Percentiles rank a stretch among this genome's conserved stretches.
Conservation (phyloP, 805 yeast species). For the Sporopachydermia lactativora region DNA sequence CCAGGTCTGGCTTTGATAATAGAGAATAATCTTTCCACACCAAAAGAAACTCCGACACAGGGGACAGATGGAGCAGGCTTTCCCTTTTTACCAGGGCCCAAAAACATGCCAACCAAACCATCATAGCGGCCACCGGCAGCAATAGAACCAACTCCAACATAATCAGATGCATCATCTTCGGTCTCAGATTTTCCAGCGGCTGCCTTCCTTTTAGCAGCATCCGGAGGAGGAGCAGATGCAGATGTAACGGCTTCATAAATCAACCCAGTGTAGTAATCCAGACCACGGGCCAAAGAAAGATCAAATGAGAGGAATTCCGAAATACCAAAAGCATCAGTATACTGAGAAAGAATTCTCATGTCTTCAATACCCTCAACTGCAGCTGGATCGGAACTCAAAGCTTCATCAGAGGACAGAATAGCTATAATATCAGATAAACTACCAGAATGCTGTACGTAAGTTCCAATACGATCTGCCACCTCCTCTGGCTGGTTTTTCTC, state of each 20-base stretch:
- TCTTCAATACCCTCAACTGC: slow-evolving; percentile 77
- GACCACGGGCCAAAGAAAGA: slow-evolving; percentile 90
- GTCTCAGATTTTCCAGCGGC: slow-evolving; percentile 24
- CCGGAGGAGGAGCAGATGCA: slow-evolving; percentile 89
- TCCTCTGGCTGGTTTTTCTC: slow-evolving; percentile 86
- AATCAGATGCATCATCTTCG: slow-evolving; percentile 88
- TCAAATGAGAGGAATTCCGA: slow-evolving; percentile 62
- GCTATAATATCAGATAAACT: slow-evolving; percentile 45
- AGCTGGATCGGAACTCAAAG: slow-evolving; percentile 45
- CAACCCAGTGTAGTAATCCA: slow-evolving; percentile 94
- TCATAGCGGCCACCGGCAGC: slow-evolving; percentile 99
- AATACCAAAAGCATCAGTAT: slow-evolving; percentile 73
- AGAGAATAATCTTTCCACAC: slow-evolving; percentile 91
- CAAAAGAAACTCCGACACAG: slow-evolving; percentile 94
- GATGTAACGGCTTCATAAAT: slow-evolving; percentile 93
- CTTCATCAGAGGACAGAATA: slow-evolving; percentile 40
- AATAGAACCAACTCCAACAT: slow-evolving; percentile 96
- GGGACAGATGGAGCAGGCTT: slow-evolving; percentile 56
- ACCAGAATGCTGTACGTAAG: slow-evolving; percentile 78
- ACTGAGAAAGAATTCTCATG: slow-evolving; percentile 59
- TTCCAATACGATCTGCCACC: slow-evolving; percentile 88
- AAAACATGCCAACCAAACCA: slow-evolving; percentile 91
- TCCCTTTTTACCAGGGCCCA: slow-evolving; percentile 68
- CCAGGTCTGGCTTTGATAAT: slow-evolving; percentile 66
- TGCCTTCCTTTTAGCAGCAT: slow-evolving; percentile 31